These are phyloP conservation scores for Asparagopsis taxiformis DNA, from an alignment of 31 red algal species.

Conservation along the genomic window DNA sequence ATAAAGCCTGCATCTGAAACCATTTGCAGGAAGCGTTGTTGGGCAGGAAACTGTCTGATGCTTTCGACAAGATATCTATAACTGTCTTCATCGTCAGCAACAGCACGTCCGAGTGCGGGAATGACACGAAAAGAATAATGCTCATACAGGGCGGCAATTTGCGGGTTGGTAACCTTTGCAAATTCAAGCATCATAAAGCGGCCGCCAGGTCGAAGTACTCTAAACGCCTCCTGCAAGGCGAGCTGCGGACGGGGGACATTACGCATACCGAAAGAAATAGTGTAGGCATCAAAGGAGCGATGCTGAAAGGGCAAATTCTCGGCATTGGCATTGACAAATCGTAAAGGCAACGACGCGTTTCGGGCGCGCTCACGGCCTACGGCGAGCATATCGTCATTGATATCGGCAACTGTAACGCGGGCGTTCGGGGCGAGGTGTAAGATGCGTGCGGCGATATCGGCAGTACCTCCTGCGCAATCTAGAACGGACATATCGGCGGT, in stretches of 20 bases:
- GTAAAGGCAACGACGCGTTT: conserved; percentile 5
- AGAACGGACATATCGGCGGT: conserved; percentile 35
- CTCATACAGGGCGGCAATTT: conserved; percentile 58
- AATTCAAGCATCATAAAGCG: conserved; percentile 94
- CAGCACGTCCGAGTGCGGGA: conserved; percentile 46
- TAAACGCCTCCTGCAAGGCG: conserved; percentile 64
- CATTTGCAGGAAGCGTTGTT: conserved; percentile 49
- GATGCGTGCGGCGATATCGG: conserved; percentile 81
- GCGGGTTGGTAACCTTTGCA: conserved; percentile 32
- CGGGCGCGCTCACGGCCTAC: conserved; percentile 44
- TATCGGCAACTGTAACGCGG: conserved; percentile 48
- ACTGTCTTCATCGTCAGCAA: conserved; percentile 49
- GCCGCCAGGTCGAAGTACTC: conserved; percentile 80
- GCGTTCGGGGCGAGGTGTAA: conserved; percentile 3
- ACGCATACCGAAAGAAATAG: conserved; percentile 95
- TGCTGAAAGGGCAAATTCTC: conserved; percentile 58
- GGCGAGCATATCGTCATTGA: conserved; percentile 71
- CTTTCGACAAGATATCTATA: conserved; percentile 85
- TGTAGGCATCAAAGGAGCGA: conserved; percentile 66
- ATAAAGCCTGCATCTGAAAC: conserved; percentile 52
- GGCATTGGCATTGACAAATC: conserved; percentile 66
- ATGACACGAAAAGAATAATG: conserved; percentile 76
- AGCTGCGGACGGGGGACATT: conserved; percentile 60
- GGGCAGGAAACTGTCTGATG: conserved; percentile 77
- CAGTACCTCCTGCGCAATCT: conserved; percentile 89